Evolutionary conservation across 768 basidiomycete genomes (phyloP).

Genomic region (Guyanaporus albipodus): DNA sequence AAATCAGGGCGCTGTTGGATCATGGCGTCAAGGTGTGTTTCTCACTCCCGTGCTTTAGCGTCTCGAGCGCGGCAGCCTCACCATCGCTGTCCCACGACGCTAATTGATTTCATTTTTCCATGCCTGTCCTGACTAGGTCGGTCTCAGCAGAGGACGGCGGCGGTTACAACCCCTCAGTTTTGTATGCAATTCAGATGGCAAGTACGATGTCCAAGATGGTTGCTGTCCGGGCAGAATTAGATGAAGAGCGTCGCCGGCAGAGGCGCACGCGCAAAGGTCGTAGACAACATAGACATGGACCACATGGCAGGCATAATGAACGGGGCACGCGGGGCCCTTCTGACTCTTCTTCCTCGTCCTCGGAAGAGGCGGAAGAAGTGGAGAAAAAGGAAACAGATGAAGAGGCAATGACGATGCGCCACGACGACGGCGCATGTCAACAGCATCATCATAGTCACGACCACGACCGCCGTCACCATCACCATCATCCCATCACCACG

Average conservation of each 20-base stretch:
- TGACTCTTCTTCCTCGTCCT: no score
- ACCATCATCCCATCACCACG: not conserved
- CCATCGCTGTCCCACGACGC: no score
- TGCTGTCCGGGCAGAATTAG: slow-evolving; percentile 39
- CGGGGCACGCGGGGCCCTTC: not conserved
- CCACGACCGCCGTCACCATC: not conserved
- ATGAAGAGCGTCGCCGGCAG: slow-evolving; percentile 6
- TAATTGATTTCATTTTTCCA: no score
- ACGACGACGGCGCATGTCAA: not conserved
- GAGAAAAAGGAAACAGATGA: not conserved
- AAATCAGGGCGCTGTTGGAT: slow-evolving; percentile 73
- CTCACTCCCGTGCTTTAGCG: not conserved
- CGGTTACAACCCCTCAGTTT: slow-evolving; percentile 75
- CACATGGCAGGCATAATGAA: not conserved
- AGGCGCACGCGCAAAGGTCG: not conserved
- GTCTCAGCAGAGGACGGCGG: slow-evolving; percentile 89
- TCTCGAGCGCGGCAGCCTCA: not conserved
- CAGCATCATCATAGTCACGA: not conserved
- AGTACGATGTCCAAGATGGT: slow-evolving; percentile 77
- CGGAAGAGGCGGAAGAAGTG: no score
- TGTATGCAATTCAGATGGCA: slow-evolving; percentile 69
- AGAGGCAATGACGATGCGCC: no score
- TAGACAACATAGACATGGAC: not conserved
- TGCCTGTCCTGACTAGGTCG: slow-evolving; percentile 76
- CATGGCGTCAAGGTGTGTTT: slow-evolving; percentile 70